phyloP scores from a whole-genome alignment of 1,284 basidiomycete species.

The Singerocomus inundabilis region DNA sequence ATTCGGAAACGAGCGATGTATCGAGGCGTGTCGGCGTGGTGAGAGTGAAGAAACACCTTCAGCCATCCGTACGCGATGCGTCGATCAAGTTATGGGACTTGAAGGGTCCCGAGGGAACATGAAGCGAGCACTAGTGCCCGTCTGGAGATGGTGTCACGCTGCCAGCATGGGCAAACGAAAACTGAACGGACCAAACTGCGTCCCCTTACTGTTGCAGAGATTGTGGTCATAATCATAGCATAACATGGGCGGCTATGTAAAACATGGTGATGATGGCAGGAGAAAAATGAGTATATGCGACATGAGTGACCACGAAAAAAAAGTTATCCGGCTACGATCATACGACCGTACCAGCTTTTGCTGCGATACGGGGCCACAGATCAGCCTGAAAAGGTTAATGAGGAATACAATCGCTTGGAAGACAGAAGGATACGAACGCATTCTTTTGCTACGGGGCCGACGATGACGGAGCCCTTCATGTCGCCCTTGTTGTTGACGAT shows the following conservation, averaged over 20 bases:
- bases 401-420: background rate
- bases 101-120: background rate
- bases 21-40: background rate
- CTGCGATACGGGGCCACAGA: conserved; percentile 99
- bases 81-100: conserved; percentile 33
- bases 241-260: conserved; percentile 20
- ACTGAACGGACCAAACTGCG: background rate
- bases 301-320: conserved; percentile 18
- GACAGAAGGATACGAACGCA: conserved; percentile 57
- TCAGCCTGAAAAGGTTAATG: conserved; percentile 63
- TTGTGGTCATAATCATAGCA: conserved; percentile 24
- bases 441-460: conserved; percentile 97
- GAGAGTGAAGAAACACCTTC: conserved; percentile 13
- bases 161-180: too few species aligned
- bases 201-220: background rate
- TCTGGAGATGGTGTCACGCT: too few species aligned
- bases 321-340: conserved; percentile 36
- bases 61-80: conserved; percentile 26
- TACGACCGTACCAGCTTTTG: conserved; percentile 98
- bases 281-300: conserved; percentile 13
- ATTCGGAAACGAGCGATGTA: conserved; percentile 13
- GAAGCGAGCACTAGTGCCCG: too few species aligned
- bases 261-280: conserved; percentile 10
- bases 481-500: conserved; percentile 99
- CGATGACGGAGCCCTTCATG: conserved; percentile 99